phyloP scores from a whole-genome alignment of 345 rosid species.

The Garcia nutans region DNA sequence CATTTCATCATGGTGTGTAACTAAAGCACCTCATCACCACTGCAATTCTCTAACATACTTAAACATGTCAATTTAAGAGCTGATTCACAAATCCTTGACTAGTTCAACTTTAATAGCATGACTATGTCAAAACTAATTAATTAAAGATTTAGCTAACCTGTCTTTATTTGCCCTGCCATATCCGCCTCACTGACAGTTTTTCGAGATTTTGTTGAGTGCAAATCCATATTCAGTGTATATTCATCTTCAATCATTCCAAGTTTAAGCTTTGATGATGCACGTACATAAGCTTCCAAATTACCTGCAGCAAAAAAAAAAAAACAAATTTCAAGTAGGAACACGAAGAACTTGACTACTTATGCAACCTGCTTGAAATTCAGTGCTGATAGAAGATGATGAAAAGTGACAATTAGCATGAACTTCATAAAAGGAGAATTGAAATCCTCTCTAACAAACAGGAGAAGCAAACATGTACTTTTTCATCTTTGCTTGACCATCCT shows the following conservation, averaged over 20 bases:
- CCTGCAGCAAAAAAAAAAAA: constrained; percentile 51
- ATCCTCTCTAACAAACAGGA: neutral
- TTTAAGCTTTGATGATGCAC: constrained; percentile 79
- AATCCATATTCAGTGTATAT: constrained; percentile 35
- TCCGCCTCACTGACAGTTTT: constrained; percentile 50
- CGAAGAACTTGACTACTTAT: neutral
- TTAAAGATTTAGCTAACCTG: constrained; percentile 55
- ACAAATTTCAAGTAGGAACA: constrained; percentile 3
- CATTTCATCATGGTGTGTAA: too few species aligned
- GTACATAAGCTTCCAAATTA: constrained; percentile 68
- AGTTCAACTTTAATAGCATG: neutral
- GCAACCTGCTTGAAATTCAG: neutral
- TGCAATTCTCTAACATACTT: too few species aligned
- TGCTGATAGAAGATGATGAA: neutral
- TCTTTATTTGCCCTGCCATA: constrained; percentile 55
- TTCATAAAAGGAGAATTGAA: neutral
- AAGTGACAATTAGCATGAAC: neutral
- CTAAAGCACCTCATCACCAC: too few species aligned
- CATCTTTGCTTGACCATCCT: too few species aligned
- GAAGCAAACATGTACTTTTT: too few species aligned
- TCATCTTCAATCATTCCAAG: constrained; percentile 68
- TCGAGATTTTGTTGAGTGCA: constrained; percentile 38
- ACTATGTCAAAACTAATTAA: neutral
- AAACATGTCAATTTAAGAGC: neutral
- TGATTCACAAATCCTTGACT: neutral